These are phyloP conservation scores for Hypoxylon cercidicola DNA, from an alignment of 495 filamentous ascomycete species.

Conservation along the genomic window DNA sequence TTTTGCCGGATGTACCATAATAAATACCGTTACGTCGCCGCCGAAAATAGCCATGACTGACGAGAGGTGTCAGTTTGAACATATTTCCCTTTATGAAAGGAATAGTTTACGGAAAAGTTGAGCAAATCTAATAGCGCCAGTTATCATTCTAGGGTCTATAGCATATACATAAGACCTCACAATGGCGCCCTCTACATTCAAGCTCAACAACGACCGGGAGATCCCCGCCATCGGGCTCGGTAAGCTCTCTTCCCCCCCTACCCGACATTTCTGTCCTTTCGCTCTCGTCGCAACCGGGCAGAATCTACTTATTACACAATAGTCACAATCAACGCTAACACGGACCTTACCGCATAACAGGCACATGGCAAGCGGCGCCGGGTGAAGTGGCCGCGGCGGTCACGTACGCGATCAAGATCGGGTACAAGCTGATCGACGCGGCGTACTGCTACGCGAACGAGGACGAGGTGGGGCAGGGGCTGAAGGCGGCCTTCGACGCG, in stretches of 20 bases:
- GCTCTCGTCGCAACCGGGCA: slow-evolving; percentile 1
- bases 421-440: slow-evolving; percentile 72
- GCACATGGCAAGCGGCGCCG: slow-evolving; percentile 78
- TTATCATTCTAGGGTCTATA: neutral
- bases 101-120: neutral
- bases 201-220: slow-evolving; percentile 78
- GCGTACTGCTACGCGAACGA: slow-evolving; percentile 71
- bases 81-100: neutral
- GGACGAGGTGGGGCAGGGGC: slow-evolving; percentile 64
- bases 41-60: slow-evolving; percentile 3
- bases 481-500: slow-evolving; percentile 70
- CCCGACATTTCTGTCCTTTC: neutral
- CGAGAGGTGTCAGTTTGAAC: slow-evolving; percentile 7
- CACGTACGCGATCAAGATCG: slow-evolving; percentile 64
- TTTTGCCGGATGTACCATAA: slow-evolving; percentile 42
- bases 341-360: slow-evolving; percentile 44
- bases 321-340: neutral
- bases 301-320: neutral
- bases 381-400: slow-evolving; percentile 69
- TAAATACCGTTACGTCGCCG: slow-evolving; percentile 32
- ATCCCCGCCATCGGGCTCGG: slow-evolving; percentile 83
- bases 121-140: neutral
- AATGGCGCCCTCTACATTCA: slow-evolving; percentile 66
- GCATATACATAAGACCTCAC: slow-evolving; percentile 20
- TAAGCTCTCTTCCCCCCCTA: slow-evolving; percentile 41